Base-by-base conservation (phyloP, 208 protist genomes). In the Acanthamoeba triangularis region DNA sequence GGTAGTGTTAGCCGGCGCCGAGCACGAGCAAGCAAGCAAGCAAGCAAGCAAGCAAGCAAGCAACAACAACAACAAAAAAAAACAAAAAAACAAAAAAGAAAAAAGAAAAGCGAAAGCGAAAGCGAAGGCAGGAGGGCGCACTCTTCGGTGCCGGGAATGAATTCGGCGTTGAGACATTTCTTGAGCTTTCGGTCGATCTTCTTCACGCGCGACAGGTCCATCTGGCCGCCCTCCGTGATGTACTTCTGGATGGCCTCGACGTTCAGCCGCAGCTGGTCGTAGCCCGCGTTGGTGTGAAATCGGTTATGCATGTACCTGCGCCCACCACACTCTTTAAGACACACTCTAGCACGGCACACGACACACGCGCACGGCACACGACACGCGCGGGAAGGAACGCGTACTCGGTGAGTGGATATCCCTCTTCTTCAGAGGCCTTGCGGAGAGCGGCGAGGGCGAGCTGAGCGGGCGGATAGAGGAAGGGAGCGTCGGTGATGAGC, bases 121-220 rank as follows among this genome's bases (percentile, higher is more conserved):
- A 41, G 18, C 49, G 11, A 18, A 82, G 37, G 16, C 28, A 74
- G 74, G 11, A 30, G 74, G 14, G 23, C 33, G 37, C 30, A 82
- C 74, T 11, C 74, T 23, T 82, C 41, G 37, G 74, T 82, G 23
- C 74, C 74, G 37, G 41, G 41, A 14, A 82, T 82, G 74, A 82
- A 52, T 28, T 82, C 37, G 30, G 74, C 37, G 11, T 82, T 52
- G 74, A 52, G 74, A 23, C n/a, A 49, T 25, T 82, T 82, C 33
- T 52, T 82, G 74, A 82, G 74, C 74, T 82, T 82, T 20, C 41
- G 74, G 74, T 82, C 41, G 30, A 82, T 82, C 74, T 82, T 82
- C 41, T 72, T 72, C 30, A 72, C 63, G n/a, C 74, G 74, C 23
- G 74, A 25, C 74, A 82, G 23, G 10, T 82, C 41, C 23, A 82